Conservation (phyloP, 192 early-diverging fungal species). For the Kickxella alabastrina region DNA sequence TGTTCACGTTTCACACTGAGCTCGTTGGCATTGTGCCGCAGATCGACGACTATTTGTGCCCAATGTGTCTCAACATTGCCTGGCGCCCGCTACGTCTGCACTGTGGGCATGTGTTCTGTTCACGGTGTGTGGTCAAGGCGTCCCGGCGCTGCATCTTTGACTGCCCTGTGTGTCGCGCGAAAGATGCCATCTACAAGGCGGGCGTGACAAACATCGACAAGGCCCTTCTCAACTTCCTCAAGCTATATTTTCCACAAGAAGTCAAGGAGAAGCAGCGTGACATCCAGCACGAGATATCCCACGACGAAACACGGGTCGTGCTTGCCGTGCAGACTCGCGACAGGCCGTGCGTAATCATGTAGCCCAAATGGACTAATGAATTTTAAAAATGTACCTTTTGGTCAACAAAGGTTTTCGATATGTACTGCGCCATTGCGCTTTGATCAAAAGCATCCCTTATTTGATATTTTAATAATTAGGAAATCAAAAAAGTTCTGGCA, state of each 20-base stretch:
- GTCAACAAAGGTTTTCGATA: no score
- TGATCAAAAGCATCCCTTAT: no score
- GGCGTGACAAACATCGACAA: constrained; percentile 60
- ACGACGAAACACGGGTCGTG: constrained; percentile 60
- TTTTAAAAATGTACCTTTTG: neutral
- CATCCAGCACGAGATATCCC: constrained; percentile 59
- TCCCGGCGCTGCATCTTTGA: constrained; percentile 57
- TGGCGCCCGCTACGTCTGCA: constrained; percentile 76
- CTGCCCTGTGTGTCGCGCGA: constrained; percentile 71
- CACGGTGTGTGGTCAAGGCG: constrained; percentile 75
- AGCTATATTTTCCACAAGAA: constrained; percentile 76
- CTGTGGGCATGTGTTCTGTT: constrained; percentile 76
- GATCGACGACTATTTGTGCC: constrained; percentile 73
- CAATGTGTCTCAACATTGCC: constrained; percentile 69
- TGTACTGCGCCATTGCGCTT: no score
- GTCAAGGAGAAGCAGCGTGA: constrained; percentile 68
- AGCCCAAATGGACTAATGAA: constrained; percentile 1
- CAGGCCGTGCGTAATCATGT: constrained; percentile 36
- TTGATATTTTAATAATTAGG: no score
- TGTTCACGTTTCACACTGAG: constrained; percentile 59
- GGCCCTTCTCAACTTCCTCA: constrained; percentile 64
- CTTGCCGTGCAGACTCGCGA: constrained; percentile 42
- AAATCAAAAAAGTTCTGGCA: no score
- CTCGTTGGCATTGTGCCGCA: constrained; percentile 74
- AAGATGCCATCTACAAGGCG: constrained; percentile 59